Evolutionary conservation across 441 rosid species (phyloP).

Genomic region (Capsella rubella): DNA sequence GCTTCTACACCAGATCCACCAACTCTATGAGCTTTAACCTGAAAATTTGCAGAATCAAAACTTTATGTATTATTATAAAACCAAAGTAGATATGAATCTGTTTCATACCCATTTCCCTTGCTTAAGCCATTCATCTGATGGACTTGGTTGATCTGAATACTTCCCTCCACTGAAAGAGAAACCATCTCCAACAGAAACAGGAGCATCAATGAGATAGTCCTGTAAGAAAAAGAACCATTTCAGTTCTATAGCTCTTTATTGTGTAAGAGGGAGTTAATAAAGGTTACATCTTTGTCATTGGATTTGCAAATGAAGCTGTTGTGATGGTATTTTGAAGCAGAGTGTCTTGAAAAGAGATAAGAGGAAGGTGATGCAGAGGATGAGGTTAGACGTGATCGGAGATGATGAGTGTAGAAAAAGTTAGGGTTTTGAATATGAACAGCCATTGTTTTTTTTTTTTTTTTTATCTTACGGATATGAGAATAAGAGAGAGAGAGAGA

Average conservation of each 20-base stretch:
- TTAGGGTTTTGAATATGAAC: constrained; percentile 45
- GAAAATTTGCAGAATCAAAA: neutral
- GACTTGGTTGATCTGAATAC: constrained; percentile 78
- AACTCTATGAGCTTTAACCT: constrained; percentile 87
- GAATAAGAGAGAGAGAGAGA: neutral
- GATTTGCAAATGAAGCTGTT: constrained; percentile 54
- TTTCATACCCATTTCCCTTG: constrained; percentile 75
- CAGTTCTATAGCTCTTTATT: neutral
- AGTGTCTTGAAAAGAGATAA: constrained; percentile 16
- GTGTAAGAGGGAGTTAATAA: no score
- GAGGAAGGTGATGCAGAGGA: constrained; percentile 33
- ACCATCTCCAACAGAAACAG: constrained; percentile 88
- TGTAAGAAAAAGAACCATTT: constrained; percentile 36
- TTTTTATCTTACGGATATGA: constrained; percentile 3
- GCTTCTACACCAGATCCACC: constrained; percentile 74
- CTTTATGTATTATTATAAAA: neutral
- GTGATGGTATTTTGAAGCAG: constrained; percentile 43
- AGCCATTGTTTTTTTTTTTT: constrained; percentile 37
- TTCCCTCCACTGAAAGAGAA: constrained; percentile 95
- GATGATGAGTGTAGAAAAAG: constrained; percentile 40
- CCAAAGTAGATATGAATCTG: neutral
- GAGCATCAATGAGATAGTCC: constrained; percentile 92
- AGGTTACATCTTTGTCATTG: constrained; percentile 49
- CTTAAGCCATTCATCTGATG: constrained; percentile 88
- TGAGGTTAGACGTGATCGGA: constrained; percentile 28